Evolutionary conservation across 805 yeast species (phyloP).

Genomic region (Wickerhamiella kurtzmanii): DNA sequence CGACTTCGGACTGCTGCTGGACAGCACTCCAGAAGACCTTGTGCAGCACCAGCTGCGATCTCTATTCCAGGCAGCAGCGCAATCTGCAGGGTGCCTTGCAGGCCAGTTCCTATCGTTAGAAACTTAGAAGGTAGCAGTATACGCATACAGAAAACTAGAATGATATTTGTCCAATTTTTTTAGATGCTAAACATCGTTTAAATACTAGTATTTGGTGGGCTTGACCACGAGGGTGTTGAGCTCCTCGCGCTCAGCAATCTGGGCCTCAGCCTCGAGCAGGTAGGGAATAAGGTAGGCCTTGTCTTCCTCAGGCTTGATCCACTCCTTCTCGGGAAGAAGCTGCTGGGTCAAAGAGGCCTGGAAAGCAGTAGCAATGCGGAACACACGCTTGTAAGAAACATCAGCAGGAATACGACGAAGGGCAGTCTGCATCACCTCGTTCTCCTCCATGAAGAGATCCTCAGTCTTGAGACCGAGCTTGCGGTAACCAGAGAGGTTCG

Average conservation of each 20-base stretch:
- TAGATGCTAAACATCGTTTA: neutral
- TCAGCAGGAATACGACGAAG: conserved; percentile 72
- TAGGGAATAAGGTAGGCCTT: conserved; percentile 63
- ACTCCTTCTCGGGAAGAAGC: conserved; percentile 68
- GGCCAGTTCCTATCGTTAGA: neutral
- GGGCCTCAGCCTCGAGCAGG: conserved; percentile 89
- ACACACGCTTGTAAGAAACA: conserved; percentile 81
- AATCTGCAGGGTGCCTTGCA: neutral
- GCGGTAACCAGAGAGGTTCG: conserved; percentile 79
- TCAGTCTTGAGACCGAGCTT: conserved; percentile 80
- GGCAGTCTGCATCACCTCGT: conserved; percentile 74
- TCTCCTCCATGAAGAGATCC: conserved; percentile 81
- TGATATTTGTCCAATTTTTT: no score
- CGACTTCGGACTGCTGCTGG: conserved; percentile 26
- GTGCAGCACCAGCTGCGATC: conserved; percentile 10
- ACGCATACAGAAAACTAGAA: neutral
- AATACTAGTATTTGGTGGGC: conserved; percentile 15
- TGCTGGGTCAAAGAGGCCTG: conserved; percentile 77
- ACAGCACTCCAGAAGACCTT: conserved; percentile 26
- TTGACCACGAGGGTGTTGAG: conserved; percentile 59
- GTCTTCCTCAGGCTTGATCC: conserved; percentile 58
- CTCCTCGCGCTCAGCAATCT: conserved; percentile 72
- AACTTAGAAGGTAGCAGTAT: neutral
- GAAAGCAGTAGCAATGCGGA: conserved; percentile 83
- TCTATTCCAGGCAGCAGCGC: neutral